Evolutionary conservation across 1,139 yeast genomes (phyloP).

Genomic region (Kodamaea ohmeri): DNA sequence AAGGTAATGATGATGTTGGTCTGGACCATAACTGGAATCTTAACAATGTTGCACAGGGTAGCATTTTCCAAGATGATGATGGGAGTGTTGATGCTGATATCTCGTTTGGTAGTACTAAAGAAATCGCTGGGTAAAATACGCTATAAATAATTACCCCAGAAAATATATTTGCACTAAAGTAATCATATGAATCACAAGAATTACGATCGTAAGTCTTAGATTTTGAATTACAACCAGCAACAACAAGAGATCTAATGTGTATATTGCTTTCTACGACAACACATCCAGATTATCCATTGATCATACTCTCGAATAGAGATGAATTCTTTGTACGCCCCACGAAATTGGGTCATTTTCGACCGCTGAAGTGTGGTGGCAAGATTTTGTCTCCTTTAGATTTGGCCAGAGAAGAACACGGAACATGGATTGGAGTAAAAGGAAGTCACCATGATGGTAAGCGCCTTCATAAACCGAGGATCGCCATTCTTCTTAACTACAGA

Average conservation of each 20-base stretch:
- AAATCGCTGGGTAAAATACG: slow-evolving; percentile 1
- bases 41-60: neutral
- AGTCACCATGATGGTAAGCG: slow-evolving; percentile 18
- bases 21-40: neutral
- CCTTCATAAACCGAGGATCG: slow-evolving; percentile 57
- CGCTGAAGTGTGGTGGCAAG: slow-evolving; percentile 25
- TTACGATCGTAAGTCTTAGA: no score
- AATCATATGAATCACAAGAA: neutral
- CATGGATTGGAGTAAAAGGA: slow-evolving; percentile 71
- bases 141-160: slow-evolving; percentile 3
- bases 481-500: slow-evolving; percentile 74
- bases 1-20: neutral
- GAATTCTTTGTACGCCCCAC: slow-evolving; percentile 79
- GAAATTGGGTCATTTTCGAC: slow-evolving; percentile 53
- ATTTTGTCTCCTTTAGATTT: slow-evolving; percentile 74
- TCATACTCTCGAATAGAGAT: slow-evolving; percentile 80
- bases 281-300: slow-evolving; percentile 65
- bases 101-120: slow-evolving; percentile 9
- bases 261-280: slow-evolving; percentile 57
- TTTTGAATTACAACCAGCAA: neutral
- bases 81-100: slow-evolving; percentile 6
- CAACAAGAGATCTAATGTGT: slow-evolving; percentile 47
- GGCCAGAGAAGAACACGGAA: slow-evolving; percentile 74
- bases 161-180: slow-evolving; percentile 2
- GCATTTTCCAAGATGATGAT: neutral